These are phyloP conservation scores for Rhexocercosporidium sp. DNA, from an alignment of 2,329 filamentous ascomycete species.

Conservation along the genomic window DNA sequence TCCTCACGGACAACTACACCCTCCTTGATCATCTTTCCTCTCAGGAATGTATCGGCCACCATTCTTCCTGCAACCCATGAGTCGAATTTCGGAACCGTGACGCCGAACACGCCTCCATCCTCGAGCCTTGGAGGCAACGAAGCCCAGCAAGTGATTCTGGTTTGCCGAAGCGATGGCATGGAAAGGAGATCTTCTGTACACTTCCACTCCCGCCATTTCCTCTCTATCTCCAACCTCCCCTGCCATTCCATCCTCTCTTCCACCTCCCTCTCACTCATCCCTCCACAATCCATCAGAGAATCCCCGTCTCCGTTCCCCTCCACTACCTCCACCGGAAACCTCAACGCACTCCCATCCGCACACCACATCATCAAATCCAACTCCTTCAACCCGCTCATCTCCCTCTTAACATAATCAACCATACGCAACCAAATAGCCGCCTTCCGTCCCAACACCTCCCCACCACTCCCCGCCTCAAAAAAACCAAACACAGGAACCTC, in stretches of 20 bases:
- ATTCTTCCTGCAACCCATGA: slow-evolving; percentile 35
- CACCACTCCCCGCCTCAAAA: not conserved
- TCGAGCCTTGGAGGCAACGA: slow-evolving; percentile 16
- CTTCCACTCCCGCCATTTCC: slow-evolving; percentile 32
- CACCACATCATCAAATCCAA: slow-evolving; percentile 38
- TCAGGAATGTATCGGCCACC: slow-evolving; percentile 33
- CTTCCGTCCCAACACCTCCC: not conserved
- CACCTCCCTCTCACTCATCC: not conserved
- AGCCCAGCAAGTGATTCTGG: slow-evolving; percentile 37
- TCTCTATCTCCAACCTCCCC: slow-evolving; percentile 4
- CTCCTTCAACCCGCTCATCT: slow-evolving; percentile 22
- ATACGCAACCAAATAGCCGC: slow-evolving; percentile 32
- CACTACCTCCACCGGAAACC: not conserved
- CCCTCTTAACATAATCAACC: slow-evolving; percentile 22
- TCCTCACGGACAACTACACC: slow-evolving; percentile 24
- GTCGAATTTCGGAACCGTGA: slow-evolving; percentile 5
- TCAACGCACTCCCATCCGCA: not conserved
- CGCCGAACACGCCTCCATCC: not conserved
- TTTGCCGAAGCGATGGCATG: slow-evolving; percentile 22
- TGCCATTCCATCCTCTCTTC: not conserved
- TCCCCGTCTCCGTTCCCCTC: not conserved
- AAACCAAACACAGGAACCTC: slow-evolving; percentile 24
- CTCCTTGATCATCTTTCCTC: slow-evolving; percentile 35
- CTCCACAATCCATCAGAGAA: no score
- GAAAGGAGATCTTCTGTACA: slow-evolving; percentile 29